phyloP scores from a whole-genome alignment of 768 basidiomycete species.

The Lentinula aciculospora region DNA sequence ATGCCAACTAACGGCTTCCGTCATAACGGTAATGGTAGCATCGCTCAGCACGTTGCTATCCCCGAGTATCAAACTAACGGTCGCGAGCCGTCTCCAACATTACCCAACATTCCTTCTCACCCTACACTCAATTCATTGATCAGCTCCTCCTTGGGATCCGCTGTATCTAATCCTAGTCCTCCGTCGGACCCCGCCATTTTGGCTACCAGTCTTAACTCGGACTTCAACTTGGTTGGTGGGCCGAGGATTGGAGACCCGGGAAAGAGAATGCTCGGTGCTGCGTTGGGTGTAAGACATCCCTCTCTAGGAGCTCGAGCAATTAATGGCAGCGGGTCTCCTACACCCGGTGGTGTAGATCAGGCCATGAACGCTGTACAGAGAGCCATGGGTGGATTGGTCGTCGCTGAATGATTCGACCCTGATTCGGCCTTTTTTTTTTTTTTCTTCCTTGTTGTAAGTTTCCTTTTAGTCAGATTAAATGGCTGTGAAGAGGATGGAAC shows the following conservation, averaged over 20 bases:
- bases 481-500: neutral
- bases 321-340: constrained; percentile 28
- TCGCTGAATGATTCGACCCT: constrained; percentile 55
- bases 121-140: constrained; percentile 84
- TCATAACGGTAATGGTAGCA: constrained; percentile 30
- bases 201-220: constrained; percentile 46
- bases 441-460: neutral
- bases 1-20: constrained; percentile 25
- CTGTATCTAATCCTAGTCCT: constrained; percentile 38
- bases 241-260: constrained; percentile 86
- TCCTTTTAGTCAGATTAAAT: neutral
- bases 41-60: constrained; percentile 40
- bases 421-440: constrained; percentile 1
- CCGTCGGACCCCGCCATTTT: constrained; percentile 68
- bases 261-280: constrained; percentile 84
- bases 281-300: constrained; percentile 80
- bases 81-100: constrained; percentile 77
- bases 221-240: constrained; percentile 35
- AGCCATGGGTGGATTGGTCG: constrained; percentile 68
- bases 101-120: constrained; percentile 75
- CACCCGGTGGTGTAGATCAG: constrained; percentile 43
- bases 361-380: constrained; percentile 66
- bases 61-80: constrained; percentile 43
- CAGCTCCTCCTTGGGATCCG: constrained; percentile 60
- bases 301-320: constrained; percentile 58